Percentiles rank a stretch among this genome's conserved stretches.
These are phyloP conservation scores for Rhamnella rubrinervis DNA, from an alignment of 331 rosid genomes.

Conservation along the genomic window DNA sequence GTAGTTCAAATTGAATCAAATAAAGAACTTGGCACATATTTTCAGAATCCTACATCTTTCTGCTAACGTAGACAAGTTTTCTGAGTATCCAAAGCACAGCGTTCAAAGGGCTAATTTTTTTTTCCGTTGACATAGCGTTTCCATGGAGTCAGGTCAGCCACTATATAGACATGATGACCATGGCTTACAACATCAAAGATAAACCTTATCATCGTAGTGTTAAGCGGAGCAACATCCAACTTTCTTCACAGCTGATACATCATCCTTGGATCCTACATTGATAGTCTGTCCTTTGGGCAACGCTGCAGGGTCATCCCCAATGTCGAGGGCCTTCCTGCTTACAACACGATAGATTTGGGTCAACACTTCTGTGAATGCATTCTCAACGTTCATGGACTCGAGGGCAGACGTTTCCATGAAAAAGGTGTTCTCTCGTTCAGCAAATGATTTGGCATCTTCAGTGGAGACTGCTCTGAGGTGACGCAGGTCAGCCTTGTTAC, in stretches of 20 bases:
- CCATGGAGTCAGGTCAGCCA: conserved; percentile 24
- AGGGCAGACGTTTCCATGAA: conserved; percentile 93
- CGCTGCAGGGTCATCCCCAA: conserved; percentile 75
- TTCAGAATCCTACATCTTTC: conserved; percentile 20
- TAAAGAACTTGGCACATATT: conserved; percentile 9
- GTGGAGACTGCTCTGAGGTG: conserved; percentile 67
- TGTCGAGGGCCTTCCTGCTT: conserved; percentile 70
- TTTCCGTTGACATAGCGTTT: conserved; percentile 30
- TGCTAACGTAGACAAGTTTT: conserved; percentile 30
- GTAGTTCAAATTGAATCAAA: conserved; percentile 22
- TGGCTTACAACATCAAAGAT: conserved; percentile 12
- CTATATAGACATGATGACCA: conserved; percentile 38
- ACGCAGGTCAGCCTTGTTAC: conserved; percentile 75
- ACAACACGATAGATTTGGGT: conserved; percentile 63
- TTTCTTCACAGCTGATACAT: conserved; percentile 74
- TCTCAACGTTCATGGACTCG: conserved; percentile 74
- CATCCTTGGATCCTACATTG: conserved; percentile 64
- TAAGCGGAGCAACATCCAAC: conserved; percentile 71
- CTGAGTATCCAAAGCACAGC: conserved; percentile 28
- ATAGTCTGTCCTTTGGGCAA: conserved; percentile 73
- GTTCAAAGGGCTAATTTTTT: conserved; percentile 18
- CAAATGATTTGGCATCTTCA: conserved; percentile 62
- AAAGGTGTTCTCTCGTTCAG: conserved; percentile 59
- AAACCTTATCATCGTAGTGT: conserved; percentile 12
- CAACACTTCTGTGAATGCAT: conserved; percentile 66